phyloP scores from a whole-genome alignment of 768 basidiomycete species.

The Lentinus tigrinus region DNA sequence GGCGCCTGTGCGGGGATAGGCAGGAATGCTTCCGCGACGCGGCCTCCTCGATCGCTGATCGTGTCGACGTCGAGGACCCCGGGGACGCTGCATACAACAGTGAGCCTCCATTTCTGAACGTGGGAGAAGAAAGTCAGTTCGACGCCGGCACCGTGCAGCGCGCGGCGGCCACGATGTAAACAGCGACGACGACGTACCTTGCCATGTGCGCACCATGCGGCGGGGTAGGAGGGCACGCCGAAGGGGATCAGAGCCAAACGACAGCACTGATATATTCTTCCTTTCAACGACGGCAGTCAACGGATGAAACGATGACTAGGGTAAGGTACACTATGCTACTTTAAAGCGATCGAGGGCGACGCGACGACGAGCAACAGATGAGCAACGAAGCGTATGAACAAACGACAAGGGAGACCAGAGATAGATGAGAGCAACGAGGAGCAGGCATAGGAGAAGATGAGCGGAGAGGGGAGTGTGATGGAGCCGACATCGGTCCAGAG shows the following conservation, averaged over 20 bases:
- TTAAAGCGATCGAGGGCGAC: not conserved
- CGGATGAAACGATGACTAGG: not conserved
- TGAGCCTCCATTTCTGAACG: not conserved
- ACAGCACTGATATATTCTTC: not conserved
- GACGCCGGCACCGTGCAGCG: not conserved
- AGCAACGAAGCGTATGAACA: not conserved
- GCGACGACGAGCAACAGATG: not conserved
- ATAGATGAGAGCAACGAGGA: not conserved
- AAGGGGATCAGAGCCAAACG: not conserved
- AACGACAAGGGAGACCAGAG: not conserved
- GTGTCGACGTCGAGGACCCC: slow-evolving; percentile 6
- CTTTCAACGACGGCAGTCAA: not conserved
- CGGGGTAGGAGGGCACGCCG: not conserved
- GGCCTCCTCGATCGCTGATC: not conserved
- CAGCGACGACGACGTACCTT: not conserved
- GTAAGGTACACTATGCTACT: not conserved
- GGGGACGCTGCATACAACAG: not conserved
- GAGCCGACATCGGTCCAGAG: not conserved
- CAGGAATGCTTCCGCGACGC: slow-evolving; percentile 9
- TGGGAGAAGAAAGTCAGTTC: not conserved
- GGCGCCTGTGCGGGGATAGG: not conserved
- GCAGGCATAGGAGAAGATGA: not conserved
- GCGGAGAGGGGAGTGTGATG: not conserved
- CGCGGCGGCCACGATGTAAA: not conserved
- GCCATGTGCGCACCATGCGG: not conserved